Evolutionary conservation across 768 basidiomycete genomes (phyloP).

Genomic region (Suillus lakei): DNA sequence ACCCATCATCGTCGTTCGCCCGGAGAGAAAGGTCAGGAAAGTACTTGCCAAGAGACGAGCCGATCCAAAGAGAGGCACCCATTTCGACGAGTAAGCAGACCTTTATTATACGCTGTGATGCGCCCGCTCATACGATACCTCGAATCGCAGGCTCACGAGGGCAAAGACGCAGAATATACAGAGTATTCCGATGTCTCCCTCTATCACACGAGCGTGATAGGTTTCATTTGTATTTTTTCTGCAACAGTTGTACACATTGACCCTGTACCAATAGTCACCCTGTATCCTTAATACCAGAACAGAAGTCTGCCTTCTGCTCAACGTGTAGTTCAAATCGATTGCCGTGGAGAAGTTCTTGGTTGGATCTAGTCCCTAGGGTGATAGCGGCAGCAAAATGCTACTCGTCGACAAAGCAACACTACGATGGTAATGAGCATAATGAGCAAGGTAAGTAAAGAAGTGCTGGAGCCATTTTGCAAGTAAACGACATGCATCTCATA

Average conservation of each 20-base stretch:
- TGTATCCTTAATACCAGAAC: background rate
- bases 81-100: conserved; percentile 67
- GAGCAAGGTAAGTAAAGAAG: background rate
- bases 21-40: conserved; percentile 86
- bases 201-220: conserved; percentile 22
- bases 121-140: conserved; percentile 1
- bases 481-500: too few relatives aligned
- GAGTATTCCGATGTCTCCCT: conserved; percentile 16
- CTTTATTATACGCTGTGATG: background rate
- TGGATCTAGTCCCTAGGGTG: background rate
- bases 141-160: conserved; percentile 17
- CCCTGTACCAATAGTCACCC: background rate
- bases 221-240: background rate
- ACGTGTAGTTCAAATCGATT: background rate
- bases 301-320: background rate
- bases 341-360: background rate
- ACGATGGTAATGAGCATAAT: background rate
- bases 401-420: background rate
- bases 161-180: conserved; percentile 18
- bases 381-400: background rate
- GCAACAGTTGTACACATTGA: background rate
- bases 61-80: conserved; percentile 85
- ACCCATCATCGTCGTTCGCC: conserved; percentile 93
- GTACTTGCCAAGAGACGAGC: conserved; percentile 83
- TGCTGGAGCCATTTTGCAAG: background rate